These are phyloP conservation scores for Pseudocercospora cruenta DNA, from an alignment of 2,329 filamentous ascomycete genomes.

Conservation along the genomic window DNA sequence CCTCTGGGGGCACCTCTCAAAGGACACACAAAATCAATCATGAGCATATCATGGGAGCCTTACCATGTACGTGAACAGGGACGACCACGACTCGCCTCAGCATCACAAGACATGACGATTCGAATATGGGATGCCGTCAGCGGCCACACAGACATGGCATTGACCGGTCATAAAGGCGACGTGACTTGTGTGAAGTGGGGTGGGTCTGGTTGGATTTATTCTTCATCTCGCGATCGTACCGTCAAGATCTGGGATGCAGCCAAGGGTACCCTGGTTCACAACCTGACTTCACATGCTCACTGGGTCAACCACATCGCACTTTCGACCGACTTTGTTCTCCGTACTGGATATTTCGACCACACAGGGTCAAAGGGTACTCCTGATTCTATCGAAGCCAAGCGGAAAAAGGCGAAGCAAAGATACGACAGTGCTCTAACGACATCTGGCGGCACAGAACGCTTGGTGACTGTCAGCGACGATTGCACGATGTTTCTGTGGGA, in stretches of 20 bases:
- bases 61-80: conserved; percentile 78
- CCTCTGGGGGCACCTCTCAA: conserved; percentile 72
- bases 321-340: conserved; percentile 86
- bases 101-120: conserved; percentile 86
- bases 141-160: conserved; percentile 75
- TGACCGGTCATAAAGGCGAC: conserved; percentile 85
- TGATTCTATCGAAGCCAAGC: conserved; percentile 68
- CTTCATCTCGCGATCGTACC: conserved; percentile 86
- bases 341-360: conserved; percentile 87
- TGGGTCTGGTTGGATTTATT: conserved; percentile 82
- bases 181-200: conserved; percentile 95
- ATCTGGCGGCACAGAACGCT: conserved; percentile 68
- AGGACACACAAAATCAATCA: conserved; percentile 89
- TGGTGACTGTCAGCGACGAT: conserved; percentile 91
- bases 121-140: conserved; percentile 83
- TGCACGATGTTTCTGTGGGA: conserved; percentile 98
- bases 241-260: conserved; percentile 86
- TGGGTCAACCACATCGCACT: conserved; percentile 95
- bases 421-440: conserved; percentile 80
- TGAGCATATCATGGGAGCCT: conserved; percentile 87
- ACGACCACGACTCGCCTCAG: conserved; percentile 79
- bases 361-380: conserved; percentile 68
- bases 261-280: conserved; percentile 78
- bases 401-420: conserved; percentile 74
- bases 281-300: conserved; percentile 80